Evolutionary conservation across 192 early-diverging fungal genomes (phyloP).

Genomic region (Linnemannia zychae): DNA sequence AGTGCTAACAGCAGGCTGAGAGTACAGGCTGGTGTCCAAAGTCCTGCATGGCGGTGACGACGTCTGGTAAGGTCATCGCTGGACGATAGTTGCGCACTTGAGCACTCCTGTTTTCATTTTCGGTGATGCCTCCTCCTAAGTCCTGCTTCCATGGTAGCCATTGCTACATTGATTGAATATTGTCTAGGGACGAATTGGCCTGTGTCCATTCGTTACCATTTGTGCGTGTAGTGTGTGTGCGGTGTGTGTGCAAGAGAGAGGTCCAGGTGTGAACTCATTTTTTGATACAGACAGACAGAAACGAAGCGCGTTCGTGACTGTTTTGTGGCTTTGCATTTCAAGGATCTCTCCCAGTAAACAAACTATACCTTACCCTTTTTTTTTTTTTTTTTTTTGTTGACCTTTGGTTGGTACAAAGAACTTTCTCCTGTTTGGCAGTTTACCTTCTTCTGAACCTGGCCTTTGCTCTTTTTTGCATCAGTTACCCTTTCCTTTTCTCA

Average conservation of each 20-base stretch:
- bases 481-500: constrained; percentile 1
- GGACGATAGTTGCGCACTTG: background rate
- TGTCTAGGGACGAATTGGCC: background rate
- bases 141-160: background rate
- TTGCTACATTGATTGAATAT: background rate
- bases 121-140: background rate
- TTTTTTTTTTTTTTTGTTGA: constrained; percentile 38
- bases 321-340: constrained; percentile 23
- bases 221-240: background rate
- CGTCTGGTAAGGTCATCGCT: background rate
- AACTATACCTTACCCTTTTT: constrained; percentile 10
- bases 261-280: background rate
- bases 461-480: constrained; percentile 8
- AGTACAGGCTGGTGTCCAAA: background rate
- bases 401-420: no score
- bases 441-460: background rate
- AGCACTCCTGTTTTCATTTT: background rate
- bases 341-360: background rate
- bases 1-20: background rate
- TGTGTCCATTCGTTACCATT: background rate
- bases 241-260: background rate
- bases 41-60: background rate
- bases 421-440: background rate
- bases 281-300: background rate
- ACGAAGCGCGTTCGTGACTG: constrained; percentile 5